Conservation (phyloP, 2,329 filamentous ascomycete species). For the Endocalyx cinctus region DNA sequence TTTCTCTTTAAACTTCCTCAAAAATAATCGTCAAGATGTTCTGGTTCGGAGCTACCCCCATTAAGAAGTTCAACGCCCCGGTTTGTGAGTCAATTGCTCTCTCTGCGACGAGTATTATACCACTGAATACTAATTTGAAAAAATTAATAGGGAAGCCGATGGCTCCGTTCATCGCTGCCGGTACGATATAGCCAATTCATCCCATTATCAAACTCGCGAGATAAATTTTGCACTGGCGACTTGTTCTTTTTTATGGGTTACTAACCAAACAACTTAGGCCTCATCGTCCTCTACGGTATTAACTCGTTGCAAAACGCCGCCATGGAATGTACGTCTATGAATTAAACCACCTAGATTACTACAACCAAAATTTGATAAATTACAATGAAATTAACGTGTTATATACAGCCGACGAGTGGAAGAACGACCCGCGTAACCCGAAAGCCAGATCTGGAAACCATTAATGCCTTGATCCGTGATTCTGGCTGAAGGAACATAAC, state of each 20-base stretch:
- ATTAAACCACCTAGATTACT: conserved; percentile 15
- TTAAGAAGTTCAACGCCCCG: conserved; percentile 78
- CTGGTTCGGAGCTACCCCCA: conserved; percentile 60
- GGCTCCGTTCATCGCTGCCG: conserved; percentile 90
- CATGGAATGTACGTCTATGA: conserved; percentile 61
- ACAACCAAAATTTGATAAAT: conserved; percentile 18
- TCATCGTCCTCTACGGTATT: conserved; percentile 85
- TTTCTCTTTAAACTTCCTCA: conserved; percentile 12
- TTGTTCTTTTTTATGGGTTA: too few species aligned
- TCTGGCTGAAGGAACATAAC: too few species aligned
- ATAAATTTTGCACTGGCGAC: too few species aligned
- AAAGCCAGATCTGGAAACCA: conserved; percentile 45
- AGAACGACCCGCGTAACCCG: conserved; percentile 93
- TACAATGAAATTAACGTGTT: neutral
- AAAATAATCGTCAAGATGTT: conserved; percentile 58
- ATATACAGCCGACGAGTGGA: conserved; percentile 83
- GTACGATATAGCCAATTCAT: conserved; percentile 53
- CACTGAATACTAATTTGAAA: conserved; percentile 25
- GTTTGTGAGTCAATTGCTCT: conserved; percentile 60
- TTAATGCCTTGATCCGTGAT: too few species aligned
- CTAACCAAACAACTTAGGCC: conserved; percentile 49
- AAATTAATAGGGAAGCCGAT: conserved; percentile 71
- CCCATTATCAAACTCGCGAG: neutral
- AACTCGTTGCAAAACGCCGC: conserved; percentile 76
- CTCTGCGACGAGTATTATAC: conserved; percentile 7